Conservation (phyloP, 305 asterid species). For the Fraxinus baroniana region DNA sequence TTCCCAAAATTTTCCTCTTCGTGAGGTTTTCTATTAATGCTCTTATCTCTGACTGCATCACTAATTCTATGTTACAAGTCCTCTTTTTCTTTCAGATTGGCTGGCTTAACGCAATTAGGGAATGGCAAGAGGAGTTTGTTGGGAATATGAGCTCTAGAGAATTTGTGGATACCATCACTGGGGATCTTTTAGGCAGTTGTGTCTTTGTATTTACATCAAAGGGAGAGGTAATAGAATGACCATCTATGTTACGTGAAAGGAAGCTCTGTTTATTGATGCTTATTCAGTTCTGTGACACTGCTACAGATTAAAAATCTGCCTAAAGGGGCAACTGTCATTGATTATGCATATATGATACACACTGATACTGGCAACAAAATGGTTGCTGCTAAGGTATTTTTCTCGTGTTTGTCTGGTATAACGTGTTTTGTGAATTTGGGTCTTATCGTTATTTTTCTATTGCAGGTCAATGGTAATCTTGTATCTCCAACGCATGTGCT, state of each 20-base stretch:
- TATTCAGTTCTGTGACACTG: conserved; percentile 1
- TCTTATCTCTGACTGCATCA: conserved; percentile 9
- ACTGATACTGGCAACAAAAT: conserved; percentile 84
- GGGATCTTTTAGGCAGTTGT: conserved; percentile 90
- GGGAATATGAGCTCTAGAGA: conserved; percentile 96
- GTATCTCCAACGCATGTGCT: conserved; percentile 78
- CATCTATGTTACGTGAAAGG: conserved; percentile 3
- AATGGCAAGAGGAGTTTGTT: conserved; percentile 97
- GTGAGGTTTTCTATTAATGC: not conserved
- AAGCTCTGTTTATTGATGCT: conserved; percentile 11
- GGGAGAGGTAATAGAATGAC: conserved; percentile 65
- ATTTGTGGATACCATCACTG: conserved; percentile 85
- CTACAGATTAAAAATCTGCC: conserved; percentile 84
- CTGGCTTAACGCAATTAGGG: conserved; percentile 95
- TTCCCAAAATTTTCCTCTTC: conserved; percentile 14
- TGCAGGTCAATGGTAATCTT: conserved; percentile 91
- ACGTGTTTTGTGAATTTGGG: conserved; percentile 16
- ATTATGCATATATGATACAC: conserved; percentile 89
- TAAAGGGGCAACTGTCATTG: conserved; percentile 75
- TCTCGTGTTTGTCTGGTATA: conserved; percentile 14
- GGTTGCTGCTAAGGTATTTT: conserved; percentile 87
- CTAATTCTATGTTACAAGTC: conserved; percentile 21
- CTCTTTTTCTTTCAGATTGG: conserved; percentile 60
- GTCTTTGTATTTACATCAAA: conserved; percentile 89
- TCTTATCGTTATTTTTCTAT: conserved; percentile 29